Percentiles rank a stretch among this genome's conserved stretches.
Evolutionary conservation across 768 basidiomycete species (phyloP).

Genomic region (Phylloporus rhodoxanthus): DNA sequence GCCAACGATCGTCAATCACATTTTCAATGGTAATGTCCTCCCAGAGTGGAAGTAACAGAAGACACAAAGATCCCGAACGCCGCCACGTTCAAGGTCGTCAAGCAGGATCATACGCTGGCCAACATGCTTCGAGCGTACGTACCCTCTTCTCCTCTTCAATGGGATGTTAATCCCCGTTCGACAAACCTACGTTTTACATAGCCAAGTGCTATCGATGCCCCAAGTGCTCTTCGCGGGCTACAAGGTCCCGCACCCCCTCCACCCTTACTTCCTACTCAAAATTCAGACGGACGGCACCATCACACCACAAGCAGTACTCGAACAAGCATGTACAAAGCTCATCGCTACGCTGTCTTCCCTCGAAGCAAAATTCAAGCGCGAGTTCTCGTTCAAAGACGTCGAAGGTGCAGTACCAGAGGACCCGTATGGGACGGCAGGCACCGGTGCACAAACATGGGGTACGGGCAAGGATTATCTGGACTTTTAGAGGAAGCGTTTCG

Average conservation of each 20-base stretch:
- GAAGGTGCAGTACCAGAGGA: slow-evolving; percentile 46
- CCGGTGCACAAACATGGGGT: slow-evolving; percentile 39
- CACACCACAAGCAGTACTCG: slow-evolving; percentile 77
- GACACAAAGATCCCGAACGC: slow-evolving; percentile 98
- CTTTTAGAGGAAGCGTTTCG: slow-evolving; percentile 33
- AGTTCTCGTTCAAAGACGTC: slow-evolving; percentile 74
- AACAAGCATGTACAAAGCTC: slow-evolving; percentile 77
- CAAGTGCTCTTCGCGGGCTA: slow-evolving; percentile 94
- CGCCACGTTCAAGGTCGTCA: slow-evolving; percentile 88
- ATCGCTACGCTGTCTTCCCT: slow-evolving; percentile 65
- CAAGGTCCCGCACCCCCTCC: slow-evolving; percentile 94
- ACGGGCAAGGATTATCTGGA: slow-evolving; percentile 50
- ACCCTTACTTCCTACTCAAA: slow-evolving; percentile 91
- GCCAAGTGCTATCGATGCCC: slow-evolving; percentile 86
- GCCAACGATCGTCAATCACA: not conserved
- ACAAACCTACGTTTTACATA: slow-evolving; percentile 29
- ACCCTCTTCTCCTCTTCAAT: slow-evolving; percentile 3
- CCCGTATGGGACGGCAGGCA: slow-evolving; percentile 43
- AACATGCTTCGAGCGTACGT: slow-evolving; percentile 94
- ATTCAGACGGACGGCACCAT: slow-evolving; percentile 88
- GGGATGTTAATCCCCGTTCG: not conserved
- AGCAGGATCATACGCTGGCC: slow-evolving; percentile 95
- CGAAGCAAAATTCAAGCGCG: slow-evolving; percentile 73
- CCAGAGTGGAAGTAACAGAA: slow-evolving; percentile 85
- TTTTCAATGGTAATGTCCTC: slow-evolving; percentile 4